Evolutionary conservation across 441 rosid species (phyloP).

Genomic region (Erysimum pusillum): DNA sequence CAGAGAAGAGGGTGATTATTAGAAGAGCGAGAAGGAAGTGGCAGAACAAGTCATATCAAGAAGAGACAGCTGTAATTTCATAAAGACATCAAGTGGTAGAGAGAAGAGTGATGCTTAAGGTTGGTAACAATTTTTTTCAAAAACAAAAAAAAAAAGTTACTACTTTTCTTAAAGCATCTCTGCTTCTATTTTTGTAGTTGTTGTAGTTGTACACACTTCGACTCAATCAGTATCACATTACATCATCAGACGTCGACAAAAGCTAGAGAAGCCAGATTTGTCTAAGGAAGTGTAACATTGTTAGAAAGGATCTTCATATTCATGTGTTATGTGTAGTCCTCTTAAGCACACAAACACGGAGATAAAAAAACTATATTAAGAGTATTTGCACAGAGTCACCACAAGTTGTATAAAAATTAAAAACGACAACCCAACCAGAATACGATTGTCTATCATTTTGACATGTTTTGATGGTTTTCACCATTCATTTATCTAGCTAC

Average conservation of each 20-base stretch:
- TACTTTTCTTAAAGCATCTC: conserved; percentile 40
- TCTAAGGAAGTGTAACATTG: conserved; percentile 43
- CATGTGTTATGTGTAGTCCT: background rate
- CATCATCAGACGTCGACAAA: conserved; percentile 42
- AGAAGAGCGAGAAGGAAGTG: conserved; percentile 39
- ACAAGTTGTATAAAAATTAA: too few relatives aligned
- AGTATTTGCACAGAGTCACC: background rate
- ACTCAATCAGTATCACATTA: conserved; percentile 43
- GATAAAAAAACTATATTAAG: background rate
- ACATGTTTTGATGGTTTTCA: too few relatives aligned
- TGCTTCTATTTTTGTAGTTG: conserved; percentile 46
- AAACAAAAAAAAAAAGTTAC: conserved; percentile 9
- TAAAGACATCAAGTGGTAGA: conserved; percentile 49
- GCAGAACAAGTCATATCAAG: conserved; percentile 51
- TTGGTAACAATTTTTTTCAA: conserved; percentile 17
- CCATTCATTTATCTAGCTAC: too few relatives aligned
- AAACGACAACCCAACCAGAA: too few relatives aligned
- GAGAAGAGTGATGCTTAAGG: conserved; percentile 48
- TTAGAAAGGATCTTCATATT: conserved; percentile 39
- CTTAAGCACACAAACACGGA: background rate
- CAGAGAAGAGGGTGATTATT: conserved; percentile 32
- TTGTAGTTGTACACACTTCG: conserved; percentile 38
- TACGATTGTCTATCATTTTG: too few relatives aligned
- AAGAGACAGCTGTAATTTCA: conserved; percentile 51
- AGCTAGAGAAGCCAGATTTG: conserved; percentile 39